Conservation (phyloP, 345 rosid genomes). For the Salix purpurea region DNA sequence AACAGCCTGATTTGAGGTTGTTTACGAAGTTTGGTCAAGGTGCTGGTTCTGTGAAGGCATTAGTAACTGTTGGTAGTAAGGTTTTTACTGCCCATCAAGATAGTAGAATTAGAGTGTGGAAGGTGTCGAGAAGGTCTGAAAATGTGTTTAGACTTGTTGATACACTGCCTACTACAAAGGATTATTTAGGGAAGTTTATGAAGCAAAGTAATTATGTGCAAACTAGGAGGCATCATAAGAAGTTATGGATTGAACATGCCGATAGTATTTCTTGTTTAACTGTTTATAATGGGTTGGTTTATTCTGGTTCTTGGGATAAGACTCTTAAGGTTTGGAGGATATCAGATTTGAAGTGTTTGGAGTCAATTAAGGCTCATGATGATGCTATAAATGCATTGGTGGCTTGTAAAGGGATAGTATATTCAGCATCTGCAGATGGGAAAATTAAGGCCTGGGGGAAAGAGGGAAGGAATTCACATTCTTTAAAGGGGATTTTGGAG, state of each 20-base stretch:
- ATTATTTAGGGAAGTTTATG: conserved; percentile 30
- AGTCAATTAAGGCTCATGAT: conserved; percentile 34
- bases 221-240: conserved; percentile 30
- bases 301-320: conserved; percentile 36
- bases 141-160: conserved; percentile 25
- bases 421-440: conserved; percentile 34
- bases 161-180: conserved; percentile 28
- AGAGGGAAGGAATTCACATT: conserved; percentile 19
- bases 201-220: conserved; percentile 30
- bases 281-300: conserved; percentile 13
- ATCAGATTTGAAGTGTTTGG: conserved; percentile 30
- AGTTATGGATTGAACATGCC: conserved; percentile 30
- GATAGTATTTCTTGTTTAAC: conserved; percentile 30
- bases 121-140: conserved; percentile 29
- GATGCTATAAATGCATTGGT: conserved; percentile 31
- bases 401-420: conserved; percentile 18
- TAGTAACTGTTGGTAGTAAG: conserved; percentile 20
- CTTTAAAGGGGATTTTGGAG: conserved; percentile 56
- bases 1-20: conserved; percentile 83
- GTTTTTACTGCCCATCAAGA: conserved; percentile 35
- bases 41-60: conserved; percentile 34
- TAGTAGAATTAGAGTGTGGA: conserved; percentile 31
- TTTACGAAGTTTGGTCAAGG: conserved; percentile 93
- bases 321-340: conserved; percentile 30
- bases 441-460: conserved; percentile 29